These are phyloP conservation scores for Saraca asoca DNA, from an alignment of 331 rosid genomes.

Conservation along the genomic window DNA sequence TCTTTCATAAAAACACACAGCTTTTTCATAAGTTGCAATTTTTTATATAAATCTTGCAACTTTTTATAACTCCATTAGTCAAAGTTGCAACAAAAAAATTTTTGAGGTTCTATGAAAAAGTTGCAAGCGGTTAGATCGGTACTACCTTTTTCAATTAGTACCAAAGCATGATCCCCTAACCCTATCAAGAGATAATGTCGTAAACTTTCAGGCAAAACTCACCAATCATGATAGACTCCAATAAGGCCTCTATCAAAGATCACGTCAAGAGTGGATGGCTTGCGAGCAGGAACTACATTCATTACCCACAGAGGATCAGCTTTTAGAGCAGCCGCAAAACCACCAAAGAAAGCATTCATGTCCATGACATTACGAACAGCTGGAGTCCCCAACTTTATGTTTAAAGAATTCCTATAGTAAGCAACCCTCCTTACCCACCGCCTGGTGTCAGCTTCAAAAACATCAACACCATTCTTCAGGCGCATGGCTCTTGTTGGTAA, in stretches of 20 bases:
- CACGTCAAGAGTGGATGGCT: constrained; percentile 69
- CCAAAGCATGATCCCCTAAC: too few species aligned
- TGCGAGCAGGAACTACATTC: constrained; percentile 86
- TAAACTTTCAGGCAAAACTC: constrained; percentile 37
- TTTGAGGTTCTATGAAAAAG: too few species aligned
- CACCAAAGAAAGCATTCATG: constrained; percentile 97
- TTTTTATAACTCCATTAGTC: too few species aligned
- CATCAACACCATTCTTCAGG: constrained; percentile 71
- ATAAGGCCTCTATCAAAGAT: constrained; percentile 89
- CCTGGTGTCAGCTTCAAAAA: constrained; percentile 85
- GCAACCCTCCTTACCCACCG: constrained; percentile 84
- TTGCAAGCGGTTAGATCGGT: too few species aligned
- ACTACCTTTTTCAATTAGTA: too few species aligned
- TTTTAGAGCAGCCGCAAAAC: constrained; percentile 86
- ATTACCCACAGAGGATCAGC: constrained; percentile 95
- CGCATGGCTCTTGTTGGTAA: constrained; percentile 61
- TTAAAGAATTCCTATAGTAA: constrained; percentile 72
- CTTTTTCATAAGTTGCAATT: too few species aligned
- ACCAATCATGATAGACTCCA: constrained; percentile 97
- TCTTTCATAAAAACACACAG: too few species aligned
- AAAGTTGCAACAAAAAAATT: too few species aligned
- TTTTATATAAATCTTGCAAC: too few species aligned
- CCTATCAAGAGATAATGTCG: neutral
- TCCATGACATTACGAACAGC: constrained; percentile 92
- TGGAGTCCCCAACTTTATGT: constrained; percentile 80